Conservation (phyloP, 2,329 filamentous ascomycete genomes). For the Calonectria fujianensis region DNA sequence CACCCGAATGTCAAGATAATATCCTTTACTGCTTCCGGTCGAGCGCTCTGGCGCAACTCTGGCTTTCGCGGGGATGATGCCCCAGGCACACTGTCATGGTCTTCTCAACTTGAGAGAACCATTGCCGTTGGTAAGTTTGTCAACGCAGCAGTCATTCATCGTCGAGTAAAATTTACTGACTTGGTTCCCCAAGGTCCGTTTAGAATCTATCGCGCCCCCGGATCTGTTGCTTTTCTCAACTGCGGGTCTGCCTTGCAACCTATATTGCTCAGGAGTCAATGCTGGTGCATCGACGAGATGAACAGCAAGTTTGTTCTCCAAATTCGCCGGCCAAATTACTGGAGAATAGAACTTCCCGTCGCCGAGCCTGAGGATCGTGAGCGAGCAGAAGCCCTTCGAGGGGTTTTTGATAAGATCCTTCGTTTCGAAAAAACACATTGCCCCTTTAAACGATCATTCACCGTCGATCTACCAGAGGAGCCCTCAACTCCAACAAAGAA, state of each 20-base stretch:
- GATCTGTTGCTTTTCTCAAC: slow-evolving; percentile 90
- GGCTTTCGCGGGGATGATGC: slow-evolving; percentile 65
- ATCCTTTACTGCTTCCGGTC: slow-evolving; percentile 67
- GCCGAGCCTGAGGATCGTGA: slow-evolving; percentile 68
- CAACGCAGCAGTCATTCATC: neutral
- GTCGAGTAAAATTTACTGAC: neutral
- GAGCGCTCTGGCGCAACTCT: slow-evolving; percentile 57
- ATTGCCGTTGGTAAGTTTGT: slow-evolving; percentile 81
- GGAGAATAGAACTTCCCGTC: slow-evolving; percentile 89
- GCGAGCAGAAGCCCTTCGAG: slow-evolving; percentile 80
- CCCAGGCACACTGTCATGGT: slow-evolving; percentile 82
- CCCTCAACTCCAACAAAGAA: slow-evolving; percentile 79
- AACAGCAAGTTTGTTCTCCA: slow-evolving; percentile 90
- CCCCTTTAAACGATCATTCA: slow-evolving; percentile 87
- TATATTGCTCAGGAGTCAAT: slow-evolving; percentile 92
- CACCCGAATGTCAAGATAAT: slow-evolving; percentile 83
- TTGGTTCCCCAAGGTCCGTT: slow-evolving; percentile 75
- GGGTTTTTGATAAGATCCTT: slow-evolving; percentile 82
- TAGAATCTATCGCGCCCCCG: slow-evolving; percentile 89
- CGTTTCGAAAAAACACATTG: slow-evolving; percentile 92
- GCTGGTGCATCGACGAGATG: slow-evolving; percentile 92
- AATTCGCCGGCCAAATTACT: slow-evolving; percentile 88
- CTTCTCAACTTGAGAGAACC: slow-evolving; percentile 85
- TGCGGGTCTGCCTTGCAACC: slow-evolving; percentile 89
- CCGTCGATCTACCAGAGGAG: slow-evolving; percentile 82